phyloP scores from a whole-genome alignment of 2,329 filamentous ascomycete species.

The Trichoderma sp. region DNA sequence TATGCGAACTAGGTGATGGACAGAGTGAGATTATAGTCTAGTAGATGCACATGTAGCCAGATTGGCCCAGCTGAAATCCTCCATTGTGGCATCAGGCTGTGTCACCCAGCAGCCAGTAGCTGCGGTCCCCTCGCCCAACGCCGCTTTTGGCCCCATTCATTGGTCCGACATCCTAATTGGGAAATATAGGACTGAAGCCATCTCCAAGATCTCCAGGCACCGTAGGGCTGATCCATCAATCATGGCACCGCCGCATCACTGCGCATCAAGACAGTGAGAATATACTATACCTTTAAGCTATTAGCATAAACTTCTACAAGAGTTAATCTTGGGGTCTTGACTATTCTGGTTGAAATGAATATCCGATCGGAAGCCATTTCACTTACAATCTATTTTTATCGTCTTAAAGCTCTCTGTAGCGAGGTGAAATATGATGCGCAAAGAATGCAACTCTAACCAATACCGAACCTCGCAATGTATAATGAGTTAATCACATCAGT shows the following conservation, averaged over 20 bases:
- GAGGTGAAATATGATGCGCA: not conserved
- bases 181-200: constrained; percentile 9
- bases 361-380: not conserved
- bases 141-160: not conserved
- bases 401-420: not conserved
- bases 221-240: not conserved
- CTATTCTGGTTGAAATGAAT: not conserved
- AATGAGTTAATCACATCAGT: not conserved
- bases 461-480: not conserved
- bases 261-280: not conserved
- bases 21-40: not conserved
- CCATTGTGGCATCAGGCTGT: not conserved
- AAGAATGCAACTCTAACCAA: too few species aligned
- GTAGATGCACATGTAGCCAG: not conserved
- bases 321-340: not conserved
- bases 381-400: not conserved
- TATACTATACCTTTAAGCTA: not conserved
- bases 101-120: not conserved
- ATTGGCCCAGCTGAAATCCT: not conserved
- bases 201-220: not conserved
- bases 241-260: not conserved
- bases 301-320: fast-evolving
- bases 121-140: constrained; percentile 12
- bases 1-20: not conserved
- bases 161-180: constrained; percentile 13